Conservation (phyloP, 1,284 basidiomycete genomes). For the Rhodotorula sp. region DNA sequence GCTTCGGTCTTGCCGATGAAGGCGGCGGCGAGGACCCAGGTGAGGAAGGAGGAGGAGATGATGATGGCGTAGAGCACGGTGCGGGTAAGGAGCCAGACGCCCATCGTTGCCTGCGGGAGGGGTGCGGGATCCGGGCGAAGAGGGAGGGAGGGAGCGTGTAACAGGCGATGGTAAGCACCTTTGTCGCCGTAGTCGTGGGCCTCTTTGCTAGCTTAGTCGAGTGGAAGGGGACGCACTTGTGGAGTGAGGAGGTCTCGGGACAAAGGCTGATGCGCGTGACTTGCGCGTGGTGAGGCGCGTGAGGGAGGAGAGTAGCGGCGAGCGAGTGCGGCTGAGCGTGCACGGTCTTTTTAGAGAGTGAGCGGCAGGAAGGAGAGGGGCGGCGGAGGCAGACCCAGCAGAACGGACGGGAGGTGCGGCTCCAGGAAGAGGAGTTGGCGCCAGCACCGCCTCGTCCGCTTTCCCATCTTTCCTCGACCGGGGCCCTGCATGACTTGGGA, state of each 20-base stretch:
- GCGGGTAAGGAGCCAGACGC: background rate
- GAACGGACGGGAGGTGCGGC: too few relatives aligned
- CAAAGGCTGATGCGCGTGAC: background rate
- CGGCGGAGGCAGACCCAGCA: too few relatives aligned
- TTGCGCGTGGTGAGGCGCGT: background rate
- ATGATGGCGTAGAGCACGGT: constrained; percentile 10
- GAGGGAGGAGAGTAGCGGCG: too few relatives aligned
- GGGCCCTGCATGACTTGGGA: background rate
- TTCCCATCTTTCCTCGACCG: background rate
- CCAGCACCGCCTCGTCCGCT: background rate
- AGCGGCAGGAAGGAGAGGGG: background rate
- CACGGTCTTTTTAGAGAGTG: too few relatives aligned
- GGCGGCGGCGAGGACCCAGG: constrained; percentile 24
- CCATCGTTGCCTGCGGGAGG: background rate
- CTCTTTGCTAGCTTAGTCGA: too few relatives aligned
- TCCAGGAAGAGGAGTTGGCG: background rate
- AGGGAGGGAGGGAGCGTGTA: too few relatives aligned
- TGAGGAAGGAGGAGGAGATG: constrained; percentile 5
- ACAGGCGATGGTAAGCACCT: background rate
- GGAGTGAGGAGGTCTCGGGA: background rate
- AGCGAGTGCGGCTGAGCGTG: background rate
- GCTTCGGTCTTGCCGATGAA: constrained; percentile 18
- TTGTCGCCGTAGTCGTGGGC: too few relatives aligned
- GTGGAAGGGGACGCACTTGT: background rate
- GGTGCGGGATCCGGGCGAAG: too few relatives aligned